Evolutionary conservation across 192 early-diverging fungal species (phyloP).

Genomic region (Coemansia sp.): DNA sequence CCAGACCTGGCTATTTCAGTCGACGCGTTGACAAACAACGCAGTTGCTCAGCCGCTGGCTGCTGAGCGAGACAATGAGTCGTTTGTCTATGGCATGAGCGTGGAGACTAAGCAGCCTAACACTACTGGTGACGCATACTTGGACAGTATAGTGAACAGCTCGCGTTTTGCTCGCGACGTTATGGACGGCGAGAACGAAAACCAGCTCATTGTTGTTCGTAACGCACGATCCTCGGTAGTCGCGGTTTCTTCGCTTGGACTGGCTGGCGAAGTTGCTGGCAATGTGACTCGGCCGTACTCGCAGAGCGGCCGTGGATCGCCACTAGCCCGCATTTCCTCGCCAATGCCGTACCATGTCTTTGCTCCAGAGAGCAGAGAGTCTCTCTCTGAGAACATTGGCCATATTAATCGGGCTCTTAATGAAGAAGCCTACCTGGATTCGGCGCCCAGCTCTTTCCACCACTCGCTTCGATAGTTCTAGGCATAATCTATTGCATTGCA

Average conservation of each 20-base stretch:
- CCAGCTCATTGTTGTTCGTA: constrained; percentile 26
- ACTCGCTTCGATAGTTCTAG: neutral
- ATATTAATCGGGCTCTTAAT: constrained; percentile 13
- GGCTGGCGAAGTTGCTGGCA: constrained; percentile 1
- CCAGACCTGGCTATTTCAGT: constrained; percentile 5
- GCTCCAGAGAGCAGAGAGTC: constrained; percentile 39
- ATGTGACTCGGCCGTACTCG: neutral
- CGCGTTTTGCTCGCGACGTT: constrained; percentile 42
- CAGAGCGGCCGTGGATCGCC: neutral
- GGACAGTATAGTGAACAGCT: constrained; percentile 50
- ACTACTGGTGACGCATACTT: constrained; percentile 40
- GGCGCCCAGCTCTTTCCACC: neutral
- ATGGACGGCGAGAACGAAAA: constrained; percentile 18
- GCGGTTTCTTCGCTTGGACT: constrained; percentile 11
- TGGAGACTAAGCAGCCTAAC: constrained; percentile 3
- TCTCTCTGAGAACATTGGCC: constrained; percentile 28
- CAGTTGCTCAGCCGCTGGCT: neutral
- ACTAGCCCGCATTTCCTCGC: constrained; percentile 27
- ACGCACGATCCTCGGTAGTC: neutral
- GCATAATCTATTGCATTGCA: neutral
- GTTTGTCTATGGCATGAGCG: constrained; percentile 39
- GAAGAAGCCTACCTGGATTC: neutral
- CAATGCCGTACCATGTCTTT: constrained; percentile 45
- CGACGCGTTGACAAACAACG: neutral
- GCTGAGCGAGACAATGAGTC: constrained; percentile 23